A percentile compares a stretch with the other conserved stretches of the same genome.
Evolutionary conservation across 805 yeast genomes (phyloP).

Genomic region (Candida anglica): DNA sequence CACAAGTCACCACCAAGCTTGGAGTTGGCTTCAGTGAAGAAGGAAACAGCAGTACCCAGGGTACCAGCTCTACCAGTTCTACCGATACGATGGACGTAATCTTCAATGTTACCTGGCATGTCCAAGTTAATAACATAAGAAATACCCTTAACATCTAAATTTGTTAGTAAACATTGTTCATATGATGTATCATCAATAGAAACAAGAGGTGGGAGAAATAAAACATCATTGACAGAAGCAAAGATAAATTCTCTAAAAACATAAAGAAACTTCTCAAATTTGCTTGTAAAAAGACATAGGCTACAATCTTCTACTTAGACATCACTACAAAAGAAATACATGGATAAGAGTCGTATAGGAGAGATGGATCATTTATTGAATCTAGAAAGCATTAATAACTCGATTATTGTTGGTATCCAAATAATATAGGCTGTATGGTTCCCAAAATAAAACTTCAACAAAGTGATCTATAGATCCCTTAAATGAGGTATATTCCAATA

Average conservation of each 20-base stretch:
- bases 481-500: too few species aligned
- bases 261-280: too few species aligned
- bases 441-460: too few species aligned
- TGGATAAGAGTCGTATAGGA: constrained; percentile 3
- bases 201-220: too few species aligned
- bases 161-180: constrained; percentile 32
- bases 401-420: too few species aligned
- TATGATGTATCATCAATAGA: too few species aligned
- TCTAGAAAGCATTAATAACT: constrained; percentile 8
- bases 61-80: constrained; percentile 99
- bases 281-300: too few species aligned
- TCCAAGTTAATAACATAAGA: constrained; percentile 90
- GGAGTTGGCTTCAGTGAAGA: constrained; percentile 85
- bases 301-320: too few species aligned
- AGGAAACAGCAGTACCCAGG: constrained; percentile 90
- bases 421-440: too few species aligned
- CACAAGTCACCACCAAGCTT: constrained; percentile 87
- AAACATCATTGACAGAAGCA: too few species aligned
- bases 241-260: too few species aligned
- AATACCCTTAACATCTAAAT: constrained; percentile 93
- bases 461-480: too few species aligned
- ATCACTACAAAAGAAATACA: constrained; percentile 5
- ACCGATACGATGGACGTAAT: constrained; percentile 97
- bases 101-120: constrained; percentile 98
- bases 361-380: constrained; percentile 7